Evolutionary conservation across 2,329 filamentous ascomycete genomes (phyloP), one percentile per base, ranked within the genome.

Genomic region (Exophiala mesophila): DNA sequence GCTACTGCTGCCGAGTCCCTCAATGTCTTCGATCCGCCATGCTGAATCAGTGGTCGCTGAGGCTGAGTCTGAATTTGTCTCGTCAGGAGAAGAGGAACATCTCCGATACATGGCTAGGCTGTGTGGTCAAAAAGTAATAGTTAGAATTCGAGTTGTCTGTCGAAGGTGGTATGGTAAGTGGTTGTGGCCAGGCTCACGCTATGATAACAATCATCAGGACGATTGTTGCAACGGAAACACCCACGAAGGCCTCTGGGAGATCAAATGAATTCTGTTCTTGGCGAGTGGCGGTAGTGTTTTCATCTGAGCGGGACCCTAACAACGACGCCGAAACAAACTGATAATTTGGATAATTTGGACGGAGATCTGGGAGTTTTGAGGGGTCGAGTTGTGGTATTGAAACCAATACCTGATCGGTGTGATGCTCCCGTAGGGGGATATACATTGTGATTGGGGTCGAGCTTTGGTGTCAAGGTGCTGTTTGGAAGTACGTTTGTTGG

Each of bases 1-100:
- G 5, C 21, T 20, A 2, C n/a, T 29, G 24, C 26, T 16, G n/a
- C 41, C 26, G 12, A 9, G 9, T 5, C 30, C 35, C 32, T 32
- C 35, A 13, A 37, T 26, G 17, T 48, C 40, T 24, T 47, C 44
- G 23, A 45, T 23, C 10, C 42, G 40, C 47, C 47, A 50, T 28
- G 38, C 42, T 12, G 43, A 44, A 7, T 47, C 47, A 3, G 48
- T 36, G n/a, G 38, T 31, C 3, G 40, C 35, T 13, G 48, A 45
- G 23, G 21, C 38, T 3, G 41, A 23, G 24, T 48, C 48, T 3
- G 48, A 48, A 7, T 29, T 15, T 10, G 38, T 42, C 26, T 48
- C 41, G 8, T 43, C 40, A 12, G 3, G 13, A 21, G 9, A 16
- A 13, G 12, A 21, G 37, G n/a, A n/a, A n/a, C 33, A 36, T 26